These are phyloP conservation scores for Canavalia gladiata DNA, from an alignment of 306 rosid genomes.

Conservation along the genomic window DNA sequence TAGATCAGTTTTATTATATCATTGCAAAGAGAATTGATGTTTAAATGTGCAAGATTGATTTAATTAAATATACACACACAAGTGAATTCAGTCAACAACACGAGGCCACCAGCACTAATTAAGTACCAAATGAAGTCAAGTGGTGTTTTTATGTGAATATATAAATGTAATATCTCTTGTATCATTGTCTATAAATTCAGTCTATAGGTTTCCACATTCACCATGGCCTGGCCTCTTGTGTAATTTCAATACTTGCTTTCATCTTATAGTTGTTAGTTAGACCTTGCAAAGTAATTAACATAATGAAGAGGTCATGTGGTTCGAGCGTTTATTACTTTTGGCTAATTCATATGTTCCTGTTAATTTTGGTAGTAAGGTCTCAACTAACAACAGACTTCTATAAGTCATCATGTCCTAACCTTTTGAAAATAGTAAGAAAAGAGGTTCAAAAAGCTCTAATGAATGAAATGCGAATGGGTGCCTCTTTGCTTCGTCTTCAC, in stretches of 20 bases:
- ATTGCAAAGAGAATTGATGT: not conserved
- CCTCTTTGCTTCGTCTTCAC: slow-evolving; percentile 90
- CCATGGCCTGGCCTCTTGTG: slow-evolving; percentile 19
- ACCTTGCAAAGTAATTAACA: slow-evolving; percentile 22
- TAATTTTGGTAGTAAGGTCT: slow-evolving; percentile 59
- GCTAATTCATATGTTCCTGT: slow-evolving; percentile 49
- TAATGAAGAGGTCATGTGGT: slow-evolving; percentile 49
- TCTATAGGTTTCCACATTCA: slow-evolving; percentile 36
- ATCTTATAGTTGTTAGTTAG: not conserved
- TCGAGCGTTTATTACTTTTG: slow-evolving; percentile 39
- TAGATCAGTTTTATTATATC: not conserved
- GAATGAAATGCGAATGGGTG: slow-evolving; percentile 85
- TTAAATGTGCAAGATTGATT: not conserved
- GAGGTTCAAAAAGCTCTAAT: slow-evolving; percentile 67
- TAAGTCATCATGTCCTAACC: slow-evolving; percentile 66
- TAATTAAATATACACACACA: not conserved
- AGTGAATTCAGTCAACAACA: slow-evolving; percentile 41
- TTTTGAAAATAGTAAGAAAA: slow-evolving; percentile 63
- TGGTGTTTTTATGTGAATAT: slow-evolving; percentile 44
- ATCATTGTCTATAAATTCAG: slow-evolving; percentile 56
- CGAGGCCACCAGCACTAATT: slow-evolving; percentile 41
- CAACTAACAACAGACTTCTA: slow-evolving; percentile 78
- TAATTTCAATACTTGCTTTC: slow-evolving; percentile 30
- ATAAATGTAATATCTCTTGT: slow-evolving; percentile 28
- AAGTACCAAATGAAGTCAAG: slow-evolving; percentile 37